These are phyloP conservation scores for Trichosporon ovoides DNA, from an alignment of 1,284 basidiomycete genomes.

Conservation along the genomic window DNA sequence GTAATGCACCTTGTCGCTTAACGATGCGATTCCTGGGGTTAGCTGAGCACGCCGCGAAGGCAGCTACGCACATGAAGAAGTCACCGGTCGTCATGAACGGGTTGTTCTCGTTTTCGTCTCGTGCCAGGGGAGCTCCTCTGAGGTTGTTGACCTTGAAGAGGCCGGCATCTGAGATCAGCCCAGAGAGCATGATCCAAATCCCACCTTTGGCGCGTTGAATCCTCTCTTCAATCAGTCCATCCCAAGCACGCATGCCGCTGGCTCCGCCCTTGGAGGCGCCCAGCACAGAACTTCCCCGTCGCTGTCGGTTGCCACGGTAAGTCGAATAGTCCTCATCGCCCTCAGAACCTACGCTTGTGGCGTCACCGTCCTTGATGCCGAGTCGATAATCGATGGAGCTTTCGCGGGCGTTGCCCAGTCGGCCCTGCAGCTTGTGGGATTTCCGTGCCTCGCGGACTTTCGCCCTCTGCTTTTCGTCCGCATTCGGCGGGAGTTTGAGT, in stretches of 20 bases:
- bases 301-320: conserved; percentile 53
- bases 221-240: conserved; percentile 66
- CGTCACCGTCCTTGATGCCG: conserved; percentile 52
- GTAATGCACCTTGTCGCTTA: conserved; percentile 73
- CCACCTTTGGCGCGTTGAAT: conserved; percentile 58
- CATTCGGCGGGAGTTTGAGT: conserved; percentile 41
- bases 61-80: conserved; percentile 63
- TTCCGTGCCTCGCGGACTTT: conserved; percentile 57
- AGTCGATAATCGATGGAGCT: conserved; percentile 67
- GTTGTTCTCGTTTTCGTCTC: conserved; percentile 64
- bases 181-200: conserved; percentile 1
- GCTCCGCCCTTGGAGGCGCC: conserved; percentile 38
- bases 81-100: conserved; percentile 52
- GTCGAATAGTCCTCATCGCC: conserved; percentile 53
- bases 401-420: conserved; percentile 64
- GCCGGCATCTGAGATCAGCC: conserved; percentile 52
- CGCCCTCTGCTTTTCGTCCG: conserved; percentile 55
- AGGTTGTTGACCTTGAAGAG: conserved; percentile 68
- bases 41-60: no score
- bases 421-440: conserved; percentile 55
- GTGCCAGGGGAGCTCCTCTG: conserved; percentile 63
- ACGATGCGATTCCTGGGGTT: conserved; percentile 67
- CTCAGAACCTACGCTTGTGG: conserved; percentile 27
- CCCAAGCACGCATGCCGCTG: conserved; percentile 65
- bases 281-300: conserved; percentile 43